phyloP scores from a whole-genome alignment of 768 basidiomycete genomes.

The Pleurotus tuber-regium region DNA sequence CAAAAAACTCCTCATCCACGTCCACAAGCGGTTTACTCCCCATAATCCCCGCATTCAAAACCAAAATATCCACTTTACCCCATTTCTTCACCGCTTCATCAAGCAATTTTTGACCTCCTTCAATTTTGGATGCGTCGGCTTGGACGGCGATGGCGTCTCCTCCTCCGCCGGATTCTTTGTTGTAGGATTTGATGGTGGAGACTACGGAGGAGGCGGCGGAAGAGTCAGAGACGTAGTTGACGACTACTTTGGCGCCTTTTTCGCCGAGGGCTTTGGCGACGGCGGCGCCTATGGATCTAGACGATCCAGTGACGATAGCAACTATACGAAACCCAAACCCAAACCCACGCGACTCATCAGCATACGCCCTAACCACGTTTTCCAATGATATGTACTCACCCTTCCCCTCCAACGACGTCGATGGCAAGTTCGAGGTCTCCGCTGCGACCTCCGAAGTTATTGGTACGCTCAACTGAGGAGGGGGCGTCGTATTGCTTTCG shows the following conservation, averaged over 20 bases:
- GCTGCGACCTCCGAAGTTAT: neutral
- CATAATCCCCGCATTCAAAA: constrained; percentile 60
- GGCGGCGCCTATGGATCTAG: constrained; percentile 57
- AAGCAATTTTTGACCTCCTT: constrained; percentile 45
- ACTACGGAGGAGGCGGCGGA: constrained; percentile 45
- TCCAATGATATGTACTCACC: too few species aligned
- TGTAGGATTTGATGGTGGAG: constrained; percentile 36
- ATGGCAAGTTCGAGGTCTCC: neutral
- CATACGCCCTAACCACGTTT: too few species aligned
- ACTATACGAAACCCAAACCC: neutral
- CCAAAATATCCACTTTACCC: constrained; percentile 55
- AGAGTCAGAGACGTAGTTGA: constrained; percentile 49
- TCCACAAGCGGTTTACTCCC: constrained; percentile 46
- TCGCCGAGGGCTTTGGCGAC: constrained; percentile 51
- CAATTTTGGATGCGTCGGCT: constrained; percentile 48
- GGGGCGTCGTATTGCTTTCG: neutral
- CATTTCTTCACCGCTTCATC: constrained; percentile 46
- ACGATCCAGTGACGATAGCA: constrained; percentile 45
- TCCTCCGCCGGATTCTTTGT: constrained; percentile 31
- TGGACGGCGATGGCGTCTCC: constrained; percentile 47
- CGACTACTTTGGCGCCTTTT: constrained; percentile 55
- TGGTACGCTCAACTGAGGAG: neutral
- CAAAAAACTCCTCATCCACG: constrained; percentile 50
- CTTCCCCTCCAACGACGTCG: constrained; percentile 5
- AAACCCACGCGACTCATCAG: neutral